A percentile compares a stretch with the other conserved stretches of the same genome.
phyloP scores from a whole-genome alignment of 1,284 basidiomycete genomes.

The Moesziomyces sp. region DNA sequence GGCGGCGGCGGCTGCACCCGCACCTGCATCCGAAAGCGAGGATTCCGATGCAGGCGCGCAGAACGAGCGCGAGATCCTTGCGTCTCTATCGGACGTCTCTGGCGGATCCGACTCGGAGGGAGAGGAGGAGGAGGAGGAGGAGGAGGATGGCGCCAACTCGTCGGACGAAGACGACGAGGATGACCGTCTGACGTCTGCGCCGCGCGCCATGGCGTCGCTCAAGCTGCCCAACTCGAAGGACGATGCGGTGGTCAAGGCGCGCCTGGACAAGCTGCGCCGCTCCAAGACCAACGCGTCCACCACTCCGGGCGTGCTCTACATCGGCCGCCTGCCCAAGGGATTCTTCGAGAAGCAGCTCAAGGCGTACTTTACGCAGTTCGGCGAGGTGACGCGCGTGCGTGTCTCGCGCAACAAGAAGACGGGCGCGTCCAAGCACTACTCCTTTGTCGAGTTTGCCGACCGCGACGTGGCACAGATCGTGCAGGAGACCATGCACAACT shows the following conservation, averaged over 20 bases:
- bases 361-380: constrained; percentile 94
- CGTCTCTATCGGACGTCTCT: constrained; percentile 43
- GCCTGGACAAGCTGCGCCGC: constrained; percentile 55
- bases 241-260: constrained; percentile 54
- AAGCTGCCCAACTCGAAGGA: constrained; percentile 65
- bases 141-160: constrained; percentile 47
- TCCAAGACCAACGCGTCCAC: constrained; percentile 24
- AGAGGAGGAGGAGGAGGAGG: constrained; percentile 17
- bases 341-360: constrained; percentile 96
- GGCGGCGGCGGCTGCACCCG: constrained; percentile 1
- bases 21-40: constrained; percentile 1
- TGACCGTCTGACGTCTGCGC: constrained; percentile 30
- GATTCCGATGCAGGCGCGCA: constrained; percentile 23
- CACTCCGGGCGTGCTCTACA: constrained; percentile 82
- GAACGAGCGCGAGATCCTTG: constrained; percentile 39
- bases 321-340: constrained; percentile 92
- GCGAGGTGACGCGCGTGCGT: constrained; percentile 85
- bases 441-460: constrained; percentile 93
- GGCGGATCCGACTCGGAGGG: constrained; percentile 28
- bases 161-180: constrained; percentile 61
- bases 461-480: constrained; percentile 91
- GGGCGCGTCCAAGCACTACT: constrained; percentile 95
- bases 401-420: constrained; percentile 96
- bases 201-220: constrained; percentile 28
- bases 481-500: constrained; percentile 99